A percentile compares a stretch with the other conserved stretches of the same genome.
phyloP scores from a whole-genome alignment of 768 basidiomycete species.

The Boletus reticulatus region DNA sequence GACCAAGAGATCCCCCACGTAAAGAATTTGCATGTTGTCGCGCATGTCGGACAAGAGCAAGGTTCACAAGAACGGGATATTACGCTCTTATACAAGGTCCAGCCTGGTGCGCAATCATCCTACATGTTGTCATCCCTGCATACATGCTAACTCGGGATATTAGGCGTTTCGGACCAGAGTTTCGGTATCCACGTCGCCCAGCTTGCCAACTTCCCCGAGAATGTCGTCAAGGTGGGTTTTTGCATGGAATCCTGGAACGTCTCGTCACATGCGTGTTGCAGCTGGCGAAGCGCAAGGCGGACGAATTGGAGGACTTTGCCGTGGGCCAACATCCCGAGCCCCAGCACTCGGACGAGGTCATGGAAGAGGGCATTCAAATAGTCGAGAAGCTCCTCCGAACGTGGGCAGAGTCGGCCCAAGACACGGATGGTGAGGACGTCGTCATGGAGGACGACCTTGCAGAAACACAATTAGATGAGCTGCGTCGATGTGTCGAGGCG shows the following conservation, averaged over 20 bases:
- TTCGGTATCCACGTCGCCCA: constrained; percentile 98
- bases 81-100: constrained; percentile 70
- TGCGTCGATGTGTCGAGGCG: constrained; percentile 62
- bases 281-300: constrained; percentile 91
- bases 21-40: constrained; percentile 94
- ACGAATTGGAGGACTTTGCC: constrained; percentile 86
- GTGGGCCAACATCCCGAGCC: constrained; percentile 38
- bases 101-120: constrained; percentile 59
- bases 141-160: neutral
- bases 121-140: neutral
- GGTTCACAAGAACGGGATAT: constrained; percentile 67
- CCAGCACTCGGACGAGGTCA: constrained; percentile 55
- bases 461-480: constrained; percentile 38
- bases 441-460: constrained; percentile 47
- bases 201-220: constrained; percentile 96
- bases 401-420: constrained; percentile 51
- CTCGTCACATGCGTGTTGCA: constrained; percentile 26
- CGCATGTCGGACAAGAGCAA: constrained; percentile 68
- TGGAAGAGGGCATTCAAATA: constrained; percentile 76
- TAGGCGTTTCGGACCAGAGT: constrained; percentile 93
- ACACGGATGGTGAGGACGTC: constrained; percentile 42
- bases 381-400: constrained; percentile 73
- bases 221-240: constrained; percentile 73
- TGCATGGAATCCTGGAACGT: neutral
- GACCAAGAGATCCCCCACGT: constrained; percentile 85